Base-by-base conservation (phyloP, 1,284 basidiomycete species). In the Trametes pubescens region DNA sequence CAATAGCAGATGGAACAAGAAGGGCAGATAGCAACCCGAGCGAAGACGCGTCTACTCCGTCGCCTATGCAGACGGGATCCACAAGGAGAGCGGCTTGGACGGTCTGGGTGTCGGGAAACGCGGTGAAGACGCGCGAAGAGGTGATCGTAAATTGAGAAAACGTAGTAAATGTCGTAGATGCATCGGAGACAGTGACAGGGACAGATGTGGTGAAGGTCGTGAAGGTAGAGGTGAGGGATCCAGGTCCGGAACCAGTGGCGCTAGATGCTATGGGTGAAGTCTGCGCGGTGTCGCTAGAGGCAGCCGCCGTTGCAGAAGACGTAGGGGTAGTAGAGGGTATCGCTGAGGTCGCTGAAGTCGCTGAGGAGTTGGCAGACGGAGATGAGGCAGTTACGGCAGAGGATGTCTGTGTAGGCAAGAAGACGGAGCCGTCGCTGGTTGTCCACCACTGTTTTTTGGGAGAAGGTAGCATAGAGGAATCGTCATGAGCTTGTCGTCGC, bases 41-140 rank as follows among this genome's bases (percentile, higher is more conserved):
- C n/a, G 86, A 82, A n/a, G 82, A 81, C 38, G 84, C 79, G 74
- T 92, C 90, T 32, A 91, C 63, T 1, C 88, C 88, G 49, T 84
- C 69, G 46, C 90, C 90, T 59, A 88, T 80, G 73, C 90, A 92
- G 2, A 89, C 77, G 35, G 81, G 76, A 52, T 78, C 74, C 52
- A 69, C 59, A 57, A 69, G 72, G 14, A 66, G 57, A 29, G 57
- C 55, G 29, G 72, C 64, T 60, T 72, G 67, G 46, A 65, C 64
- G 35, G 71, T 70, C 38, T 72, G 58, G 26, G 73, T 72, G 59
- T 77, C 72, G 24, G 77, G 70, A 29, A 77, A 68, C 52, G 74
- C 70, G 34, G 71, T 71, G 57, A 71, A 69, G 59, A 77, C 72
- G 44, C 61, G 61, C n/a, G 73, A 71, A 29, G 75, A 73, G 32